These are phyloP conservation scores for Pyracantha coccinea DNA, from an alignment of 331 rosid genomes.

Conservation along the genomic window DNA sequence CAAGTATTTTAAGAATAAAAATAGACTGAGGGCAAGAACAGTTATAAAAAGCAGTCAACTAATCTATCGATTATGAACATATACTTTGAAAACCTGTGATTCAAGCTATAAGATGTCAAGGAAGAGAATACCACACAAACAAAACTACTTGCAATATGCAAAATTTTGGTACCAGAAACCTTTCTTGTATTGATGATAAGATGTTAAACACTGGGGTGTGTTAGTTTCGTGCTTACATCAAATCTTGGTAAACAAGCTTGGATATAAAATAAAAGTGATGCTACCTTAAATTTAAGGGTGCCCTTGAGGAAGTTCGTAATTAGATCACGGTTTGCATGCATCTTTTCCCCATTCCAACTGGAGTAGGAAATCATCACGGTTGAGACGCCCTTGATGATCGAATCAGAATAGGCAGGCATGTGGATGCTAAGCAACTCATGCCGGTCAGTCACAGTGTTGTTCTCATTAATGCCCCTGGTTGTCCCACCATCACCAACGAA, in stretches of 20 bases:
- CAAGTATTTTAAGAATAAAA: background rate
- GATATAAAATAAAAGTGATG: background rate
- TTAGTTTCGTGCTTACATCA: background rate
- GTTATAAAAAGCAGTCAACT: background rate
- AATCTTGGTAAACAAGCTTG: background rate
- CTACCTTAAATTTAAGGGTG: conserved; percentile 47
- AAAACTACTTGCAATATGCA: background rate
- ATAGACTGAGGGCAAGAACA: background rate
- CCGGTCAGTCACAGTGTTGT: conserved; percentile 32
- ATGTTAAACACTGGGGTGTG: background rate
- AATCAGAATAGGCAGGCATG: conserved; percentile 58
- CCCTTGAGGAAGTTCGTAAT: conserved; percentile 48
- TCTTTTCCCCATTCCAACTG: conserved; percentile 66
- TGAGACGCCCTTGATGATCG: conserved; percentile 54
- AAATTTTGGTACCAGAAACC: background rate
- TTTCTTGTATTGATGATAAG: background rate
- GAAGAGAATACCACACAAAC: background rate
- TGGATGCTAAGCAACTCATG: conserved; percentile 50
- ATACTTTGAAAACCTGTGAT: background rate
- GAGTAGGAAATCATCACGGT: conserved; percentile 66
- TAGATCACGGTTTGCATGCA: conserved; percentile 54
- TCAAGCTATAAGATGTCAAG: background rate
- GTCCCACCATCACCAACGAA: conserved; percentile 70
- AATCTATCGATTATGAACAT: background rate
- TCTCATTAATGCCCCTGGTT: conserved; percentile 41